phyloP scores from a whole-genome alignment of 2,329 filamentous ascomycete species.

The Tolypocladium pustulatum region DNA sequence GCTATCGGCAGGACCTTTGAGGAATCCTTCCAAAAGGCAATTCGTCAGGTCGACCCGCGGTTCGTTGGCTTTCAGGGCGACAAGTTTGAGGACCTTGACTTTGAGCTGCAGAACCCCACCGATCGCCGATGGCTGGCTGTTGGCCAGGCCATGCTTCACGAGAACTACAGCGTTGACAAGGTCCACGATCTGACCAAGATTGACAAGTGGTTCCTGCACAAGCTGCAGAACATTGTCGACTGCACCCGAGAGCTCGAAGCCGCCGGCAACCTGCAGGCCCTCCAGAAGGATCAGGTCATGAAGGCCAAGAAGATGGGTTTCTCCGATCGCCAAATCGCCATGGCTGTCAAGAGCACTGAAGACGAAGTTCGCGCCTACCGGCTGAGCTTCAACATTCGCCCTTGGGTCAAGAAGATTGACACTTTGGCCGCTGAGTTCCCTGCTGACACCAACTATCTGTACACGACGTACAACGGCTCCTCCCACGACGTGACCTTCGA shows the following conservation, averaged over 20 bases:
- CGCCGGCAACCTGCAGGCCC: slow-evolving; percentile 67
- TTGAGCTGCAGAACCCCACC: slow-evolving; percentile 81
- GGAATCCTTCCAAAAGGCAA: slow-evolving; percentile 98
- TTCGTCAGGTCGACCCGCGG: slow-evolving; percentile 87
- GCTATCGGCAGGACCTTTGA: slow-evolving; percentile 97
- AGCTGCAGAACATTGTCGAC: slow-evolving; percentile 94
- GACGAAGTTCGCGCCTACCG: slow-evolving; percentile 80
- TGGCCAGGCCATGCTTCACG: slow-evolving; percentile 94
- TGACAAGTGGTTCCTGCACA: slow-evolving; percentile 98
- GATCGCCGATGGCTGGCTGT: slow-evolving; percentile 96
- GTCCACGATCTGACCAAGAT: slow-evolving; percentile 95
- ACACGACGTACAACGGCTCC: slow-evolving; percentile 95
- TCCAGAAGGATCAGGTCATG: slow-evolving; percentile 80
- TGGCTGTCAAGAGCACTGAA: slow-evolving; percentile 75
- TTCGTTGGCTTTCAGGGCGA: slow-evolving; percentile 93
- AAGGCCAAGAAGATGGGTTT: slow-evolving; percentile 98
- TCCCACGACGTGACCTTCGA: slow-evolving; percentile 90
- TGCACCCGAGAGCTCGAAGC: slow-evolving; percentile 78
- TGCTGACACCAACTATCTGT: slow-evolving; percentile 88
- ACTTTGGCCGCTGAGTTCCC: slow-evolving; percentile 96
- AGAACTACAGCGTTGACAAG: slow-evolving; percentile 85
- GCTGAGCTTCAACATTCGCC: slow-evolving; percentile 77
- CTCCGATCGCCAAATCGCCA: slow-evolving; percentile 90
- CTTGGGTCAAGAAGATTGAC: slow-evolving; percentile 98
- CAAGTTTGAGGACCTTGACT: slow-evolving; percentile 87